Base-by-base conservation (phyloP, 169 alveolate species). In the Plasmodium adleri region DNA sequence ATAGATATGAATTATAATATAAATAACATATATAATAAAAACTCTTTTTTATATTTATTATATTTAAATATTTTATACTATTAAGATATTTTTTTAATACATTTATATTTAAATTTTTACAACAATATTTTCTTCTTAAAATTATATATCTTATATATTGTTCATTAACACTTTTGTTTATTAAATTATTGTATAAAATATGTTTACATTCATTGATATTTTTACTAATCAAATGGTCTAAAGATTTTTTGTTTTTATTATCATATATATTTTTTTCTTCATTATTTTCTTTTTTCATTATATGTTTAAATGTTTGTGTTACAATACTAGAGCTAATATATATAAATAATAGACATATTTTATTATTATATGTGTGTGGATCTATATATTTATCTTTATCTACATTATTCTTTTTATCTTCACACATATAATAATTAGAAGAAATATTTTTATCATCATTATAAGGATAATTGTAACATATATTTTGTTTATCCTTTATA, bases 11-110 rank as follows among this genome's bases (percentile, higher is more conserved):
- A 26, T 24, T 72, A 60, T 49, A 86, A 86, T 86, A 86, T 26
- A 86, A 73, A 54, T 86, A 86, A 62, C 39, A 43, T 50, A 86
- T 72, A 5, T 71, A 71, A 73, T 86, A 72, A 1, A 86, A 26
- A 49, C 62, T 24, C 60, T 86, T 86, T 67, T 86, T 86, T 86
- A 86, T 86, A 56, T 86, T 86, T 26, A 86, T 86, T 50, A 86
- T 86, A 24, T 86, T 72, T 74, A 86, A 64, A 43, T 59, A 62
- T 67, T 86, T 86, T 59, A 86, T 43, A 62, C 78, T 28, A 54
- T 86, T 86, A 32, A 86, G 68, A 74, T 86, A 86, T 45, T 72
- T 72, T 62, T 71, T 86, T 59, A 86, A 72, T 43, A 64, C 49
- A 73, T 86, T 64, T 45, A 86, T 39, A 67, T 72, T 86, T 39